Base-by-base conservation (phyloP, 2,329 filamentous ascomycete species). In the Lizonia empirigonia region DNA sequence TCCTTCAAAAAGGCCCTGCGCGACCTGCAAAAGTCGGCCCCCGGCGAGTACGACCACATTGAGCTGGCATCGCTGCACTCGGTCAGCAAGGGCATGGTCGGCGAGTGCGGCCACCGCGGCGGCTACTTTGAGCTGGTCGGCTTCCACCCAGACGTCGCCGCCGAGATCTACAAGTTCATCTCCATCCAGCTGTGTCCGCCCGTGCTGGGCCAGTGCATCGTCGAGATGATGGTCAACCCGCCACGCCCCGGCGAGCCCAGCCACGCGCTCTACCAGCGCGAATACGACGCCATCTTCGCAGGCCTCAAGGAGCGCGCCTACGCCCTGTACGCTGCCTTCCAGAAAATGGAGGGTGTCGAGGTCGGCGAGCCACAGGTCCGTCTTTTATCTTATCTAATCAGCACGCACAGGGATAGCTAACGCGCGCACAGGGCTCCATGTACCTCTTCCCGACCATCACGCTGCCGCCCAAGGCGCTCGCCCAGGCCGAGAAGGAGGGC, bases 181-280 rank as follows among this genome's bases (percentile, higher is more conserved):
- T 94, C 89, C 73, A 97, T 99, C 78, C 93, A 90, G 78, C 87
- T 99, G 62, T 99, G 94, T 77, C 88, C 94, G 41, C 93, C 94
- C 20, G 94, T 99, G 65, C 84, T 96, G 62, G 93, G 92, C 54
- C 94, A 99, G 81, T 97, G 94, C 77, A 82, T 97, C 38, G 90
- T 99, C 55, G 94, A 97, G 79, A 80, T 96, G 73, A 97, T 97
- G 93, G 91, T 97, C 68, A 97, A 97, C 81, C 94, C 94, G 45
- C 94, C 94, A 30, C 82, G 83, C 69, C 76, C 85, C 64, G 93
- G 94, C 52, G 88, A 95, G 53, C 89, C 90, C 13, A 95, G 90
- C 60, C 89, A 89, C 75, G 85, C 86, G 59, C 83, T 93, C 44
- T 97, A 97, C 80, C 78, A 87, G 69, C 71, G 87, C 72, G 94